Conservation (phyloP, 1,284 basidiomycete genomes). For the Cutaneotrichosporon sp. region DNA sequence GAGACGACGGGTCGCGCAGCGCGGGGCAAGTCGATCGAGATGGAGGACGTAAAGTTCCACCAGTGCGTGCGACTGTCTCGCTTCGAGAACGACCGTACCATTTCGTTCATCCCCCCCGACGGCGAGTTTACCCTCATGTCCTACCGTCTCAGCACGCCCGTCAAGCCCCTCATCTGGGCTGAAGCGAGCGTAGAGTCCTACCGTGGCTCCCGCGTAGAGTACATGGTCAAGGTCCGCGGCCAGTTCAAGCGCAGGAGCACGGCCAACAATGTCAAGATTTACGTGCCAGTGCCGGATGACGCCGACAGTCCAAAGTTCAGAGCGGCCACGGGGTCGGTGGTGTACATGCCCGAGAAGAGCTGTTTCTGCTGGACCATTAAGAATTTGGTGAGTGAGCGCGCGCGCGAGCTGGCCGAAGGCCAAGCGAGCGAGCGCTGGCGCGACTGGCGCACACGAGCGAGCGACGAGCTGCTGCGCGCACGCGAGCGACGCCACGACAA, state of each 20-base stretch:
- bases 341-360: constrained; percentile 92
- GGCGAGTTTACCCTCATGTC: constrained; percentile 99
- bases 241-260: constrained; percentile 96
- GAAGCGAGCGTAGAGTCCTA: constrained; percentile 95
- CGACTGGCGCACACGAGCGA: background rate
- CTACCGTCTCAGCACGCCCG: constrained; percentile 89
- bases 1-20: constrained; percentile 90
- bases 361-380: constrained; percentile 99
- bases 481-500: too few relatives aligned
- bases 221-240: constrained; percentile 96
- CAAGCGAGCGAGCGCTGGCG: too few relatives aligned
- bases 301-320: constrained; percentile 93
- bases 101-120: constrained; percentile 98
- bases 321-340: constrained; percentile 71
- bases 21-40: constrained; percentile 95
- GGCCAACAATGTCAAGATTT: constrained; percentile 98
- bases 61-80: constrained; percentile 99
- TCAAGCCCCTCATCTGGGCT: constrained; percentile 97
- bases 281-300: constrained; percentile 96
- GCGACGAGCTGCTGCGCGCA: too few relatives aligned
- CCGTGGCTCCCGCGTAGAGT: constrained; percentile 88
- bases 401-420: too few relatives aligned
- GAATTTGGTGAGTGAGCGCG: constrained; percentile 53
- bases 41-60: constrained; percentile 99
- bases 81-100: constrained; percentile 98